Percentiles rank a stretch among this genome's conserved stretches.
Conservation (phyloP, 2,329 filamentous ascomycete genomes). For the Fusarium kyushuense region DNA sequence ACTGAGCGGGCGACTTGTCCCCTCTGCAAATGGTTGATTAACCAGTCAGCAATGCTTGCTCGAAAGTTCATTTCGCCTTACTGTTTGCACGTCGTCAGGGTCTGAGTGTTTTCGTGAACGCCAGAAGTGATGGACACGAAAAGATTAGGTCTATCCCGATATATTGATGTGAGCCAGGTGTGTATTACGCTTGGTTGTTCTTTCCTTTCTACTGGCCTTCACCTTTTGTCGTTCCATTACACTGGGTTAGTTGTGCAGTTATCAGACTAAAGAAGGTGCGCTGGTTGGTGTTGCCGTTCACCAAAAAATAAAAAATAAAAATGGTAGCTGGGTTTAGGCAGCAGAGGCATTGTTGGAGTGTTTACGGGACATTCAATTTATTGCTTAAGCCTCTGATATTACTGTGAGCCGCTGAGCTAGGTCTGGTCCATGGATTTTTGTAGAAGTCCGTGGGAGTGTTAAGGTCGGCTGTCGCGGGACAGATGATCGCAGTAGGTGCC, state of each 20-base stretch:
- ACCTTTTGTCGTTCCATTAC: slow-evolving; percentile 4
- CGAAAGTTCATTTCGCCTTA: slow-evolving; percentile 13
- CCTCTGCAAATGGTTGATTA: slow-evolving; percentile 31
- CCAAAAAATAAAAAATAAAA: too few species aligned
- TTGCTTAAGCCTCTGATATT: slow-evolving; percentile 3
- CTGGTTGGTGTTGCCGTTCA: slow-evolving; percentile 10
- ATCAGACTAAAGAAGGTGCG: slow-evolving; percentile 1
- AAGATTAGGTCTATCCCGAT: background rate
- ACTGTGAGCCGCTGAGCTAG: slow-evolving; percentile 14
- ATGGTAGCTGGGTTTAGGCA: slow-evolving; percentile 4
- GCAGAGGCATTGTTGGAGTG: background rate
- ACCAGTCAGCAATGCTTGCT: slow-evolving; percentile 36
- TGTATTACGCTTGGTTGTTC: slow-evolving; percentile 9
- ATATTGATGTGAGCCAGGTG: background rate
- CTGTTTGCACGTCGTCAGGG: slow-evolving; percentile 14
- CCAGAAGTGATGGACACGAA: slow-evolving; percentile 20
- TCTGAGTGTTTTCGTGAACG: slow-evolving; percentile 17
- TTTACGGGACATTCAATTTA: slow-evolving; percentile 3
- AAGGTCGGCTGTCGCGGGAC: slow-evolving; percentile 20
- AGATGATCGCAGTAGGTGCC: background rate
- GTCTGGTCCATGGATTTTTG: background rate
- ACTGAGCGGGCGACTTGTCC: slow-evolving; percentile 31
- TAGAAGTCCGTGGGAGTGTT: background rate
- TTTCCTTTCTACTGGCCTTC: slow-evolving; percentile 4
- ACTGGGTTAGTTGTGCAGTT: background rate